Evolutionary conservation across 2,329 filamentous ascomycete genomes (phyloP), one percentile per base, ranked within the genome.

Genomic region (Ambrosiella xylebori): DNA sequence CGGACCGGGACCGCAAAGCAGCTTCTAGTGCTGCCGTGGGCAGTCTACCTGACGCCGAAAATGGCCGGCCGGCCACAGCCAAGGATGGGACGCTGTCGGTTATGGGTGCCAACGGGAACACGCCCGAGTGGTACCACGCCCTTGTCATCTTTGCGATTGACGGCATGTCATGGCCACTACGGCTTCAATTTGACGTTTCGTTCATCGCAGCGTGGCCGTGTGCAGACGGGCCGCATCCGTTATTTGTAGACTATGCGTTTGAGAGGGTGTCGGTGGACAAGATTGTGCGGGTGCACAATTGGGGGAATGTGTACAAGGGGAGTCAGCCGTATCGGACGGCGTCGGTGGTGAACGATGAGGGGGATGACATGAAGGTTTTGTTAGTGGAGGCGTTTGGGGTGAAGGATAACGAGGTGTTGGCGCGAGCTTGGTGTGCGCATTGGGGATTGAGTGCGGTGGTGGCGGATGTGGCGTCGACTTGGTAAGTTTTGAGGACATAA

Each of bases 381-480:
- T 81, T 84, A 3, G 75, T 88, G 12, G 83, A 88, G 69, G 82
- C 84, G 0, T 82, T 86, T 66, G 85, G 85, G 0, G 83, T 85
- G 19, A 73, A 74, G 54, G 85, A 88, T 67, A 88, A 88, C 63
- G 85, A 88, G 68, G 85, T 88, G 3, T 76, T 89, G 64, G 85
- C 82, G 1, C 73, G 85, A 61, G 84, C 85, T 6, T 89, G 85
- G 85, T 88, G 85, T 66, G 78, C 83, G 58, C 82, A 87, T 64
- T 86, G 84, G 78, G 85, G 85, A 1, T 69, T 87, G 64, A 82
- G 77, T 65, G 85, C 85, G 0, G 71, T 89, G 15, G 77, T 88
- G 59, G 84, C 84, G 7, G 82, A 88, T 67, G 67, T 86, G 56
- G 72, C 76, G 60, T 79, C 76, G 70, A 88, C 85, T 13, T 88